Base-by-base conservation (phyloP, 768 basidiomycete genomes). In the Sarcomyxa edulis region DNA sequence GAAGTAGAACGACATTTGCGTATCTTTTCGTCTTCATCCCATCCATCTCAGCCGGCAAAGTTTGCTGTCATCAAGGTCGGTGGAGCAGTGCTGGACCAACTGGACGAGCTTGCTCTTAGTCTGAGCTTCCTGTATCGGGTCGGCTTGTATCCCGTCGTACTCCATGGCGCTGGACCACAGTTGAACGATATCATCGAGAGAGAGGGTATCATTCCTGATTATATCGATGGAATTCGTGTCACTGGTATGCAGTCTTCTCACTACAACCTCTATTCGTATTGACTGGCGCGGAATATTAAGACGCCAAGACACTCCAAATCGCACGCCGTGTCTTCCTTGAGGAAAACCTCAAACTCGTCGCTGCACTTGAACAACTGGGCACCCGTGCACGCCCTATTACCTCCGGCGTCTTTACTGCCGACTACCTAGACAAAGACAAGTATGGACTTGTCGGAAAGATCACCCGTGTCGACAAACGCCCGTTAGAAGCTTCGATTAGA, bases 61-160 rank as follows among this genome's bases (percentile, higher is more conserved):
- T 96, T 96, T 53, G 93, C 92, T 26, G 96, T 99, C 43, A 84
- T 99, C 72, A 99, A 99, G 66, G 82, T 99, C 50, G 96, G 96
- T 43, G 96, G 96, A 32, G 95, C 90, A 6, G 94, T 98, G 29
- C 73, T 99, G 5, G 86, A 84, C 52, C 78, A 98, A 43, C 67
- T 97, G 37, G 86, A 97, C 46, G 94, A 97, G 48, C 81, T 99
- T 32, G 93, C 94, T 4, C 78, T 94, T 35, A 95, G 88, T 47
- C 73, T 99, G 51, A 94, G 91, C 63, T 99, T 98, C 71, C 71
- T 99, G 43, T 95, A 95, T 65, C 81, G 93, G 22, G 85, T 99
- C 34, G 96, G 96, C 3, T 76, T 99, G n/a, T 99, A 95, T 65
- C 96, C 96, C 0, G 86, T 99, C 43, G 81, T 99, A 35, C 75